A percentile compares a stretch with the other conserved stretches of the same genome.
Evolutionary conservation across 179 eudicot genomes (phyloP).

Genomic region (Vitellaria paradoxa): DNA sequence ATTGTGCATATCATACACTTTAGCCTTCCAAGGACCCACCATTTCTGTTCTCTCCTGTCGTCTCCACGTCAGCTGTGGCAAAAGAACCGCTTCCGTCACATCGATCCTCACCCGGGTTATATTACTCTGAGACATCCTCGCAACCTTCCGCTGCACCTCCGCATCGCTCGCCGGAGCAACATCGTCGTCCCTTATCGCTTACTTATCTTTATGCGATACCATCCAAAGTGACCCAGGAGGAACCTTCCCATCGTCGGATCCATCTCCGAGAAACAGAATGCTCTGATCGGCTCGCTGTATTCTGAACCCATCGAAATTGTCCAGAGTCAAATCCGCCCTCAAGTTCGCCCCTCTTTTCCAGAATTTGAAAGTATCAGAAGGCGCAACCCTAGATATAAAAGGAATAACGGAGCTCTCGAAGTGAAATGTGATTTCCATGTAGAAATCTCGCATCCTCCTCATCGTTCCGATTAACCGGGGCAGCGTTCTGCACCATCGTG

Average conservation of each 20-base stretch:
- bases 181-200: slow-evolving; percentile 69
- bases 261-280: slow-evolving; percentile 80
- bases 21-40: slow-evolving; percentile 79
- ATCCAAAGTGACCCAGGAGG: slow-evolving; percentile 72
- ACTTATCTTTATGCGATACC: slow-evolving; percentile 75
- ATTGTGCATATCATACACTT: slow-evolving; percentile 85
- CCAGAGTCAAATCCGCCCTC: slow-evolving; percentile 91
- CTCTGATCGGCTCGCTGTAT: slow-evolving; percentile 88
- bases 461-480: slow-evolving; percentile 71
- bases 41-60: slow-evolving; percentile 66
- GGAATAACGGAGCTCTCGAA: slow-evolving; percentile 92
- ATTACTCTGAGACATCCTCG: slow-evolving; percentile 73
- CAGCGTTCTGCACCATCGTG: slow-evolving; percentile 84
- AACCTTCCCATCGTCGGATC: slow-evolving; percentile 71
- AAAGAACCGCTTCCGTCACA: slow-evolving; percentile 76
- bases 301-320: slow-evolving; percentile 82
- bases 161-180: slow-evolving; percentile 60
- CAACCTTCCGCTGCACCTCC: slow-evolving; percentile 68
- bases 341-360: slow-evolving; percentile 89
- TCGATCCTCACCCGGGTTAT: slow-evolving; percentile 82
- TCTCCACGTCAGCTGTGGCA: slow-evolving; percentile 77
- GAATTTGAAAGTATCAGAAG: slow-evolving; percentile 80
- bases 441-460: slow-evolving; percentile 79
- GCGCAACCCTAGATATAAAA: slow-evolving; percentile 74
- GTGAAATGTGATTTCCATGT: slow-evolving; percentile 85